Evolutionary conservation across 2,329 filamentous ascomycete species (phyloP).

Genomic region (Trichoderma sp.): DNA sequence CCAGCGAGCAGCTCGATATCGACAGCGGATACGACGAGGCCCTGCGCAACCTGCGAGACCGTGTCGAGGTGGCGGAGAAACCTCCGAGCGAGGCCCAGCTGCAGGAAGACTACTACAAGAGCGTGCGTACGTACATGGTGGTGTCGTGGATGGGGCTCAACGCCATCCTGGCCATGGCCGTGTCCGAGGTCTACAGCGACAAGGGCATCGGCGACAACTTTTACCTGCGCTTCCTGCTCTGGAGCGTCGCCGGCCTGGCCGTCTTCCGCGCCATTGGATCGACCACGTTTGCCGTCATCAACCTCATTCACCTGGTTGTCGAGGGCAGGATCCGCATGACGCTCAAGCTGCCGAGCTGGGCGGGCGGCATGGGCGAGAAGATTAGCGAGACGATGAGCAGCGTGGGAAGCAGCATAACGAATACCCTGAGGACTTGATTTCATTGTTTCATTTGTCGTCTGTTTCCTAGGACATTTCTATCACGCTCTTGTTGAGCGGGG

Average conservation of each 20-base stretch:
- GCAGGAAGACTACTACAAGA: slow-evolving; percentile 98
- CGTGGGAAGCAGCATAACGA: slow-evolving; percentile 51
- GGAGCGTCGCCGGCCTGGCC: slow-evolving; percentile 83
- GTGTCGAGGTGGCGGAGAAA: slow-evolving; percentile 74
- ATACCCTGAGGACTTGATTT: slow-evolving; percentile 40
- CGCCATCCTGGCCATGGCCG: slow-evolving; percentile 88
- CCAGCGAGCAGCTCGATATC: slow-evolving; percentile 95
- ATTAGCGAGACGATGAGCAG: slow-evolving; percentile 54
- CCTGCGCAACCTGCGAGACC: slow-evolving; percentile 89
- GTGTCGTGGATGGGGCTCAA: slow-evolving; percentile 92
- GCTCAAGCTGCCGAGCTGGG: slow-evolving; percentile 53
- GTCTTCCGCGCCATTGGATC: slow-evolving; percentile 85
- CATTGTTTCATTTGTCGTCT: neutral
- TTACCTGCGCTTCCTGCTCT: slow-evolving; percentile 91
- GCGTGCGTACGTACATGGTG: slow-evolving; percentile 97
- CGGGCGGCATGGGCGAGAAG: slow-evolving; percentile 48
- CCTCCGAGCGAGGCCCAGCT: slow-evolving; percentile 72
- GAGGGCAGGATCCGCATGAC: slow-evolving; percentile 75
- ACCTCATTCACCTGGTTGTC: slow-evolving; percentile 79
- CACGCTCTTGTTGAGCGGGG: neutral
- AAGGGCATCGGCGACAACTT: slow-evolving; percentile 76
- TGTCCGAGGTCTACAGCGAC: slow-evolving; percentile 80
- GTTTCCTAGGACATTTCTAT: neutral
- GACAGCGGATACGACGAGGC: slow-evolving; percentile 97
- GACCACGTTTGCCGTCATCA: slow-evolving; percentile 80